Percentiles rank a stretch among this genome's conserved stretches.
These are phyloP conservation scores for Caryopteris hybrid DNA, from an alignment of 305 asterid species.

Conservation along the genomic window DNA sequence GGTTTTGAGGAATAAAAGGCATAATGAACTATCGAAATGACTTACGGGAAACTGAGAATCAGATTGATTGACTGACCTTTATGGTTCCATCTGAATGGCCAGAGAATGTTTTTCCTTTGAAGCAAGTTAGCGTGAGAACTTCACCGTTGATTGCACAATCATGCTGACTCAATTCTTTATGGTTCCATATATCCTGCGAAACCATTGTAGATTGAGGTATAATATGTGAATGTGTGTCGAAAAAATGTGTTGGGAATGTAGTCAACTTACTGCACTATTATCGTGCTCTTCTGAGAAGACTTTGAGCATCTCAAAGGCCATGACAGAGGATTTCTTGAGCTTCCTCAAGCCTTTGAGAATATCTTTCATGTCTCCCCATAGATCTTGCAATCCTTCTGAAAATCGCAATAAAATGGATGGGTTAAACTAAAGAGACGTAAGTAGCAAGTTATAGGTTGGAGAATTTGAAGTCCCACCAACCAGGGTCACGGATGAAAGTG, in stretches of 20 bases:
- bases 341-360: conserved; percentile 72
- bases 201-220: conserved; percentile 4
- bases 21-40: no score
- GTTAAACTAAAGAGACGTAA: no score
- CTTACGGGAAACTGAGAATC: no score
- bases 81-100: conserved; percentile 87
- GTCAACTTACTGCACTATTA: conserved; percentile 55
- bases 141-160: conserved; percentile 76
- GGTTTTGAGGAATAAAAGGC: no score
- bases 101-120: conserved; percentile 52
- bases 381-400: conserved; percentile 70
- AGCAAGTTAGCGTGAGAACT: conserved; percentile 50
- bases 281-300: conserved; percentile 67
- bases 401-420: no score
- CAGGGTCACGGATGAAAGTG: conserved; percentile 62
- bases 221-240: neutral
- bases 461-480: conserved; percentile 39
- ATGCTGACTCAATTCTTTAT: conserved; percentile 49
- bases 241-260: neutral
- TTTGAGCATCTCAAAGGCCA: conserved; percentile 72
- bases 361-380: conserved; percentile 57
- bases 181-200: conserved; percentile 78
- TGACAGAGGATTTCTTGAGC: conserved; percentile 58
- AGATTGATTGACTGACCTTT: no score
- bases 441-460: no score